Base-by-base conservation (phyloP, 2,329 filamentous ascomycete species). In the Penicillium sp. region DNA sequence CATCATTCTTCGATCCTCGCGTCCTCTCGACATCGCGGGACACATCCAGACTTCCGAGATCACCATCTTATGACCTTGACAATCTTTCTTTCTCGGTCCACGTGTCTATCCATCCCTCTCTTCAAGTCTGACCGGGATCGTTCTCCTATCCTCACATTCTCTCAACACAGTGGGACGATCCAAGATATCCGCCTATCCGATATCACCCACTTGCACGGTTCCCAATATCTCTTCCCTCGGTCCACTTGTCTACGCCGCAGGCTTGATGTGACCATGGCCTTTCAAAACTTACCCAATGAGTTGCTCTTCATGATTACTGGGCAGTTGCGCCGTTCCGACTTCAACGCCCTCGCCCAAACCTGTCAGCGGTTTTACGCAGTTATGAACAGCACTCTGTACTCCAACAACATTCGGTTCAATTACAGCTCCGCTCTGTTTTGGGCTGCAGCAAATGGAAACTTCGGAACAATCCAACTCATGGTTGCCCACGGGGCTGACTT, bases 381-480 rank as follows among this genome's bases (percentile, higher is more conserved):
- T 22, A n/a, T 51, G 4, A 51, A 51, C 49, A 22, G 7, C n/a
- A 35, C 49, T 22, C 49, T 51, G 17, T 51, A 51, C 28, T 33
- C 17, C 30, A 13, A 51, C 6, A 35, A 51, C n/a, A 15, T 51
- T 12, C 28, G 28, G n/a, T 5, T 13, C 26, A 22, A 51, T 12
- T 9, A 15, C n/a, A 22, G 49, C 49, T 51, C 49, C 1, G 49
- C 49, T 22, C 10, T 51, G 49, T 51, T 33, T 19, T 51, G 49
- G 49, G 49, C 49, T 22, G 49, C 49, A 35, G 3, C 17, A 9
- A 51, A 6, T 6, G 49, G 49, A 3, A 19, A 3, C 7, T 19
- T n/a, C 10, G 30, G 30, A 33, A 51, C 49, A 4, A 22, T 22
- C 5, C 49, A 19, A 35, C n/a, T 1, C 49, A 35, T 51, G 17